phyloP scores from a whole-genome alignment of 805 yeast genomes.

The Brettanomyces nanus region DNA sequence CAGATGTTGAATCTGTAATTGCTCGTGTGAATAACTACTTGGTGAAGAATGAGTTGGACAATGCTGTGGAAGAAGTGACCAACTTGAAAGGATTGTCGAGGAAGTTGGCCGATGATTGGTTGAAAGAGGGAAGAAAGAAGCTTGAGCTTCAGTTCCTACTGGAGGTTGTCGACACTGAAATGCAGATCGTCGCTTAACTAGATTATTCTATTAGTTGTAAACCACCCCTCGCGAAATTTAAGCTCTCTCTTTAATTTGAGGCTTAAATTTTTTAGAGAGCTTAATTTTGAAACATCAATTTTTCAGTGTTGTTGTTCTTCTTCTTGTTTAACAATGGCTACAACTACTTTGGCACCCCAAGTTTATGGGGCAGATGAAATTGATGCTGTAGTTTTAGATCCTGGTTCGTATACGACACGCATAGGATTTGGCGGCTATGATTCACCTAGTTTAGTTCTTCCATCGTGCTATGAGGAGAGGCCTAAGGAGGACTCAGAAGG shows the following conservation, averaged over 20 bases:
- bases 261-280: no score
- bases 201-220: not conserved
- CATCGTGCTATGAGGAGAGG: conserved; percentile 45
- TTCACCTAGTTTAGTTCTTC: conserved; percentile 65
- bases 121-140: conserved; percentile 79
- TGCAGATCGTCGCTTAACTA: conserved; percentile 29
- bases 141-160: conserved; percentile 80
- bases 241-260: not conserved
- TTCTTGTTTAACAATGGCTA: conserved; percentile 6
- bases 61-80: conserved; percentile 89
- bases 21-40: conserved; percentile 77
- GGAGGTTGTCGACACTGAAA: conserved; percentile 58
- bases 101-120: conserved; percentile 87
- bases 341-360: conserved; percentile 34
- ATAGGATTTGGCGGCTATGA: conserved; percentile 93
- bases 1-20: conserved; percentile 81
- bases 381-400: conserved; percentile 84
- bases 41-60: conserved; percentile 66
- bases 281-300: no score
- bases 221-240: not conserved
- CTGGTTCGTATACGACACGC: conserved; percentile 78
- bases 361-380: conserved; percentile 73
- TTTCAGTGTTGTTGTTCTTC: no score
- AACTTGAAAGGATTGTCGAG: conserved; percentile 89
- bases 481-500: conserved; percentile 12